These are phyloP conservation scores for Annulohypoxylon stygium DNA, from an alignment of 495 filamentous ascomycete species.

Conservation along the genomic window DNA sequence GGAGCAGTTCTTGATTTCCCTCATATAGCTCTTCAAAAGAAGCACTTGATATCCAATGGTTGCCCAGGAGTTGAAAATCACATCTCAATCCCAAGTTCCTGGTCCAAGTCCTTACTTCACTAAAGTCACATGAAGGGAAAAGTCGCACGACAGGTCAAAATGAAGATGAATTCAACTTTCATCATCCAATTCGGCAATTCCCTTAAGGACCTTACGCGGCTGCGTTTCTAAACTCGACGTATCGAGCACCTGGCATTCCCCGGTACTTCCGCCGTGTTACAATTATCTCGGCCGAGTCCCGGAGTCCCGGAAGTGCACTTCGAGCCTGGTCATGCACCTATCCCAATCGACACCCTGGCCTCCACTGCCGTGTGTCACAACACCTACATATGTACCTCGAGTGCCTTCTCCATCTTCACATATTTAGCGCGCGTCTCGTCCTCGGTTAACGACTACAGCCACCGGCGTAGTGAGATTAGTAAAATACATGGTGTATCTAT, in stretches of 20 bases:
- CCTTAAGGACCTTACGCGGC: not conserved
- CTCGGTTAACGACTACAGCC: not conserved
- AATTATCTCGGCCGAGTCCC: not conserved
- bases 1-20: not conserved
- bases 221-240: not conserved
- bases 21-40: not conserved
- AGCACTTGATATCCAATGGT: not conserved
- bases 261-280: not conserved
- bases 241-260: not conserved
- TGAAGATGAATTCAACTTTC: not conserved
- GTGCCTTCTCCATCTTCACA: not conserved
- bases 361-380: not conserved
- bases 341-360: not conserved
- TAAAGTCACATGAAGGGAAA: not conserved
- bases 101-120: not conserved
- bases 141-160: not conserved
- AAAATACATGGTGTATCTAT: not conserved
- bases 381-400: not conserved
- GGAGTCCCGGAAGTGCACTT: not conserved
- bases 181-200: not conserved
- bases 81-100: not conserved
- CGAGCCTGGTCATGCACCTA: not conserved
- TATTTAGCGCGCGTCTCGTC: constrained; percentile 1
- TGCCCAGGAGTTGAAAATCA: not conserved
- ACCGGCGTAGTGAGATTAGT: not conserved